A percentile compares a stretch with the other conserved stretches of the same genome.
Evolutionary conservation across 805 yeast genomes (phyloP).

Genomic region (Pichia paraexigua): DNA sequence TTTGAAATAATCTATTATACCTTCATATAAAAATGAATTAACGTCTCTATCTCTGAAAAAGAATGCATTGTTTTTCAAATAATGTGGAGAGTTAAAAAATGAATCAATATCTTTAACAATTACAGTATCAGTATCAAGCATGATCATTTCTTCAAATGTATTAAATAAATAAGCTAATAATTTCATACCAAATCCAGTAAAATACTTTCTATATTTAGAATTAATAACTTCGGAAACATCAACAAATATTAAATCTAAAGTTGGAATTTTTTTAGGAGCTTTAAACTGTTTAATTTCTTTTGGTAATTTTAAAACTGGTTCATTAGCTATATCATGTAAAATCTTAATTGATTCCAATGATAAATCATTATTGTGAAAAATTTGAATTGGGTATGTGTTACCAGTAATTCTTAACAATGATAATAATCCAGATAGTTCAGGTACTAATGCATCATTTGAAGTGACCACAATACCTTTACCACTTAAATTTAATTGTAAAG

Average conservation of each 20-base stretch:
- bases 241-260: conserved; percentile 27
- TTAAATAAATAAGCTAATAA: conserved; percentile 51
- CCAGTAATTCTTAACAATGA: conserved; percentile 41
- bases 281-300: conserved; percentile 16
- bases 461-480: conserved; percentile 53
- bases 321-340: conserved; percentile 31
- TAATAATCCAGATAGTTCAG: conserved; percentile 42
- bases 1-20: conserved; percentile 36
- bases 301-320: conserved; percentile 23
- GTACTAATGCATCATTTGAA: conserved; percentile 36
- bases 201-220: conserved; percentile 20
- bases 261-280: conserved; percentile 17
- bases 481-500: conserved; percentile 22
- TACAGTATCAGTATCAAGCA: conserved; percentile 47
- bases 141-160: conserved; percentile 46
- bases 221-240: conserved; percentile 26
- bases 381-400: conserved; percentile 42
- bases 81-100: conserved; percentile 32
- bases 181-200: conserved; percentile 33
- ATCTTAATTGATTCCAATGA: conserved; percentile 26
- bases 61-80: conserved; percentile 30
- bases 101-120: conserved; percentile 29
- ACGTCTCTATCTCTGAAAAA: conserved; percentile 46
- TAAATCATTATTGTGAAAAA: conserved; percentile 34
- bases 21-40: conserved; percentile 31